Conservation (phyloP, 1,139 yeast species). For the Yamadazyma songkhlaensis region DNA sequence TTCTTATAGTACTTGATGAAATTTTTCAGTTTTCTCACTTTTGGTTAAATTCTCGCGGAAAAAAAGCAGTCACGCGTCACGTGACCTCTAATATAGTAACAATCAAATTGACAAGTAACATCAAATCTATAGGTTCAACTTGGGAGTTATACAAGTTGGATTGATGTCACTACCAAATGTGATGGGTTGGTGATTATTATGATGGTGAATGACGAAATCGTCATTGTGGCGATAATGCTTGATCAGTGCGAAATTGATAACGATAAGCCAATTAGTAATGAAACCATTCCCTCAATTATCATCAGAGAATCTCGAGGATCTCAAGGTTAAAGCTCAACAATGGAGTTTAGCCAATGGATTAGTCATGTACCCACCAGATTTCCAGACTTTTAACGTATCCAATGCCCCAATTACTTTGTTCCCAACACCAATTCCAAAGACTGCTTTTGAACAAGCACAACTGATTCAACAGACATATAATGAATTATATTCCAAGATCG, state of each 20-base stretch:
- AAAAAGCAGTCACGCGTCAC: conserved; percentile 6
- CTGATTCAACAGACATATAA: conserved; percentile 70
- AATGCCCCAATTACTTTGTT: conserved; percentile 85
- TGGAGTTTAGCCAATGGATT: conserved; percentile 82
- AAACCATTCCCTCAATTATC: conserved; percentile 33
- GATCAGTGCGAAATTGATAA: background rate
- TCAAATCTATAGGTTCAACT: too few relatives aligned
- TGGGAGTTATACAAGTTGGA: too few relatives aligned
- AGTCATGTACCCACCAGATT: conserved; percentile 69
- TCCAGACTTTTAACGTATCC: conserved; percentile 43
- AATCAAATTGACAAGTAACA: too few relatives aligned
- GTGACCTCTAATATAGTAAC: conserved; percentile 3
- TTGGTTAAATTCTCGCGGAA: background rate
- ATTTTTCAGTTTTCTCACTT: conserved; percentile 4
- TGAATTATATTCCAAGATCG: conserved; percentile 67
- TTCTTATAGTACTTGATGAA: conserved; percentile 3
- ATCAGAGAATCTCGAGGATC: conserved; percentile 21
- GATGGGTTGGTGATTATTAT: too few relatives aligned
- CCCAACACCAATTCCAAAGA: conserved; percentile 84
- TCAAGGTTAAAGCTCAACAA: conserved; percentile 53
- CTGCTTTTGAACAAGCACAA: conserved; percentile 64
- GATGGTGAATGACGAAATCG: too few relatives aligned
- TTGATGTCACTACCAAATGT: too few relatives aligned
- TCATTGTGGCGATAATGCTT: too few relatives aligned
- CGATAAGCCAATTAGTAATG: conserved; percentile 7